These are phyloP conservation scores for Cyberlindnera mississippiensis DNA, from an alignment of 805 yeast genomes.

Conservation along the genomic window DNA sequence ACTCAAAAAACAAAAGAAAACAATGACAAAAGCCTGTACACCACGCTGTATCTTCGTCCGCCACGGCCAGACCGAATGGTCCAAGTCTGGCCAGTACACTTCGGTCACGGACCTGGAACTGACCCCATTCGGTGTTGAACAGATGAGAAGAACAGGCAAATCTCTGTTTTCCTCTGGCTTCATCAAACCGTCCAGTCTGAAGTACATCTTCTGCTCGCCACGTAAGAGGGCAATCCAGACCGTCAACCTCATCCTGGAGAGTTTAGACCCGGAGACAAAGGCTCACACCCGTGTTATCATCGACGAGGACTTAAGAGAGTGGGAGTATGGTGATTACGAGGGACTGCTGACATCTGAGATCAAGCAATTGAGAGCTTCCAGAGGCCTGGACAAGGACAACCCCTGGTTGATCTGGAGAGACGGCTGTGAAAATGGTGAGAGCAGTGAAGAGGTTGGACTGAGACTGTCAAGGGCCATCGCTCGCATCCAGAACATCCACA, in stretches of 20 bases:
- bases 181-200: conserved; percentile 60
- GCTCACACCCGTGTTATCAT: conserved; percentile 41
- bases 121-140: conserved; percentile 72
- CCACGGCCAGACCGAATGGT: conserved; percentile 95
- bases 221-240: conserved; percentile 77
- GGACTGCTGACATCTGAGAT: conserved; percentile 73
- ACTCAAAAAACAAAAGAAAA: too few species aligned
- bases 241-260: conserved; percentile 54
- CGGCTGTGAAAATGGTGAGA: conserved; percentile 92
- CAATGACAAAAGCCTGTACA: conserved; percentile 34
- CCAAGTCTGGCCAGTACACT: conserved; percentile 88
- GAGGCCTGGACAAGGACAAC: conserved; percentile 50
- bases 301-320: conserved; percentile 78
- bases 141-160: conserved; percentile 71
- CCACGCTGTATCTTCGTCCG: conserved; percentile 73
- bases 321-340: conserved; percentile 97
- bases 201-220: conserved; percentile 74
- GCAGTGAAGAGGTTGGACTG: conserved; percentile 55
- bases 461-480: conserved; percentile 71
- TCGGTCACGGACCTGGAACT: conserved; percentile 78
- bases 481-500: conserved; percentile 59
- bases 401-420: conserved; percentile 86
- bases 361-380: conserved; percentile 47
- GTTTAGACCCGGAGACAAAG: conserved; percentile 40
- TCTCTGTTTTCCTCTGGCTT: conserved; percentile 61